A percentile compares a stretch with the other conserved stretches of the same genome.
phyloP scores from a whole-genome alignment of 306 rosid genomes.

The Ormosia semicastrata region DNA sequence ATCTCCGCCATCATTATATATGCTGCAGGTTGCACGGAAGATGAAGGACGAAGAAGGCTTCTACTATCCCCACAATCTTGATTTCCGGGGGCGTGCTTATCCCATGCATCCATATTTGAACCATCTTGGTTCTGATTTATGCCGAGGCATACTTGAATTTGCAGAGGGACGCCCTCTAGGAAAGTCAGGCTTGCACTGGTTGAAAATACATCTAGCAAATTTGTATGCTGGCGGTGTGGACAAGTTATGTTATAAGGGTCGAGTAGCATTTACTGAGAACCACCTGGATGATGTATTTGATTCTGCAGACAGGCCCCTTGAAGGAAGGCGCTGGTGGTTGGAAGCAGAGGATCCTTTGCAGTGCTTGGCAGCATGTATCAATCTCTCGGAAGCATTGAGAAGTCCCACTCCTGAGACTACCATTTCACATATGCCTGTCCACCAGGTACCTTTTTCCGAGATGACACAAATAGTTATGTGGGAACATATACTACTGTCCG shows the following conservation, averaged over 20 bases:
- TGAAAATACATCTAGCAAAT: conserved; percentile 80
- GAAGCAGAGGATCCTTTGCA: conserved; percentile 80
- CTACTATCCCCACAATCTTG: conserved; percentile 78
- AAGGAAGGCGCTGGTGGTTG: conserved; percentile 77
- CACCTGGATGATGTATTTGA: conserved; percentile 59
- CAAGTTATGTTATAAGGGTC: conserved; percentile 57
- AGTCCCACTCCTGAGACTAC: conserved; percentile 64
- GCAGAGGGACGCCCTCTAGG: conserved; percentile 70
- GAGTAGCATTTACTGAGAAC: conserved; percentile 50
- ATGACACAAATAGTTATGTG: background rate
- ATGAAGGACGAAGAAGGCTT: conserved; percentile 78
- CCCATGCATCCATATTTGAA: conserved; percentile 76
- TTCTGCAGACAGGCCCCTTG: conserved; percentile 66
- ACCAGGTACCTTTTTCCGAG: conserved; percentile 48
- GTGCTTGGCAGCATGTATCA: conserved; percentile 65
- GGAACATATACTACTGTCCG: background rate
- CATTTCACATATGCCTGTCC: conserved; percentile 66
- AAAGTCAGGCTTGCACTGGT: conserved; percentile 65
- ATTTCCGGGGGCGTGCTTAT: conserved; percentile 80
- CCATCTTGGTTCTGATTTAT: conserved; percentile 80
- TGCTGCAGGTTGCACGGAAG: conserved; percentile 66
- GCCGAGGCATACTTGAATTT: conserved; percentile 72
- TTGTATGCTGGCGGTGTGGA: conserved; percentile 75
- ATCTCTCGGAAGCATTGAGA: conserved; percentile 67
- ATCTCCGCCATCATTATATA: background rate